Percentiles rank a stretch among this genome's conserved stretches.
Evolutionary conservation across 164 flowering plant genomes (phyloP).

Genomic region (Magnolia sinica): DNA sequence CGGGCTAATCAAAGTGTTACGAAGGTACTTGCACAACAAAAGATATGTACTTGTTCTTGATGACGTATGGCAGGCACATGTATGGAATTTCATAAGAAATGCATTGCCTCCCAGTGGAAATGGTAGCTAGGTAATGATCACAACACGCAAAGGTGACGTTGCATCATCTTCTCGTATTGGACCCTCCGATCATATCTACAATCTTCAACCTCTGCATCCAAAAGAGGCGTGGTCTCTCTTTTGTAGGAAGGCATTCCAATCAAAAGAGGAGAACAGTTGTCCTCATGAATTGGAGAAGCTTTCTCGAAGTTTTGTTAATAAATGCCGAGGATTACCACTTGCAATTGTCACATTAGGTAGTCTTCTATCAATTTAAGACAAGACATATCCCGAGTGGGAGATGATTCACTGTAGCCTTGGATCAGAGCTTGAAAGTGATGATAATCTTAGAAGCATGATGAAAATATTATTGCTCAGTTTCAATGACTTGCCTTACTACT

Average conservation of each 20-base stretch:
- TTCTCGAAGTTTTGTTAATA: conserved; percentile 7
- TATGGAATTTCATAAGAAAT: conserved; percentile 21
- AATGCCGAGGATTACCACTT: conserved; percentile 26
- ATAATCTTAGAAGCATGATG: background rate
- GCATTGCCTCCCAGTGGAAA: conserved; percentile 24
- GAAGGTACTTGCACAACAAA: background rate
- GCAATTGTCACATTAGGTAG: conserved; percentile 20
- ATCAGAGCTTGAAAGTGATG: conserved; percentile 12
- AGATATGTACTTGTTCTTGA: conserved; percentile 34
- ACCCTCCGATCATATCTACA: background rate
- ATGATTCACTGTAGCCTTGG: conserved; percentile 4
- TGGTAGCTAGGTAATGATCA: conserved; percentile 34
- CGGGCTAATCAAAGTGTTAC: conserved; percentile 20
- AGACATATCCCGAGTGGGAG: no score
- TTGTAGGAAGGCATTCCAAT: conserved; percentile 4
- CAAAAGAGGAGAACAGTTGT: background rate
- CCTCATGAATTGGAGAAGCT: background rate
- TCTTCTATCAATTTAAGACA: background rate
- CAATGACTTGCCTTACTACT: conserved; percentile 12
- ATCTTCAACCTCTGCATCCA: background rate
- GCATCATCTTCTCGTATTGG: background rate
- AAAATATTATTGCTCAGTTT: conserved; percentile 7
- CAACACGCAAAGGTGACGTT: conserved; percentile 22
- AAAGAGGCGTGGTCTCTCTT: conserved; percentile 8
- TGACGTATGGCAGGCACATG: conserved; percentile 30